A percentile compares a stretch with the other conserved stretches of the same genome.
Conservation (phyloP, 2,329 filamentous ascomycete species). For the Piedraia hortae region DNA sequence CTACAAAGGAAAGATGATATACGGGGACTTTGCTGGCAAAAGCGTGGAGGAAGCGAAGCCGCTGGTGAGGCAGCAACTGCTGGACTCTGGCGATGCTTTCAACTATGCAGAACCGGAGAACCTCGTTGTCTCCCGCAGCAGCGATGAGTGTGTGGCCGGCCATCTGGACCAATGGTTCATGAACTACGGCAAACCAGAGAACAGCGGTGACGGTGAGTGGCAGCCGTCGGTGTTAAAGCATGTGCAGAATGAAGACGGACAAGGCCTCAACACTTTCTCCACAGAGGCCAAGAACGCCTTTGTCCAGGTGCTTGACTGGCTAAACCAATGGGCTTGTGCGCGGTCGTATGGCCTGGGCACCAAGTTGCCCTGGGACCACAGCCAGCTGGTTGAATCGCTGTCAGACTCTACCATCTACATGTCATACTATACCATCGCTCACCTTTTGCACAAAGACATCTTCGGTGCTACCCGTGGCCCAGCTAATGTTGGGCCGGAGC, state of each 20-base stretch:
- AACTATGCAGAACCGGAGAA: slow-evolving; percentile 82
- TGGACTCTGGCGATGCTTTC: slow-evolving; percentile 57
- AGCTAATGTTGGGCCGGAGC: slow-evolving; percentile 44
- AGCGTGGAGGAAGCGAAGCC: slow-evolving; percentile 68
- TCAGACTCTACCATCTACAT: slow-evolving; percentile 85
- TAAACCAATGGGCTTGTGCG: slow-evolving; percentile 87
- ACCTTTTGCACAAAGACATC: slow-evolving; percentile 45
- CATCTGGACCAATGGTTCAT: slow-evolving; percentile 95
- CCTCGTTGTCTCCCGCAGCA: slow-evolving; percentile 64
- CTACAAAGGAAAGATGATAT: slow-evolving; percentile 76
- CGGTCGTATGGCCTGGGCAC: slow-evolving; percentile 79
- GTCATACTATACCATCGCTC: slow-evolving; percentile 35
- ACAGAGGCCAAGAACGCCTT: slow-evolving; percentile 31
- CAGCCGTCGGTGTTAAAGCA: slow-evolving; percentile 45
- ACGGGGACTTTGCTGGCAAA: slow-evolving; percentile 69
- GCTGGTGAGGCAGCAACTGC: slow-evolving; percentile 51
- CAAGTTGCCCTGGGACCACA: slow-evolving; percentile 76
- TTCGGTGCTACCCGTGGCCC: slow-evolving; percentile 49
- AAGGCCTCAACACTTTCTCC: slow-evolving; percentile 54
- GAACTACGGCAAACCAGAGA: slow-evolving; percentile 45
- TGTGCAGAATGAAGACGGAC: slow-evolving; percentile 36
- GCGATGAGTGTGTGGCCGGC: slow-evolving; percentile 77
- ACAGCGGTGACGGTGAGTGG: slow-evolving; percentile 52
- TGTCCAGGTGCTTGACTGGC: slow-evolving; percentile 65
- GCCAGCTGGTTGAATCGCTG: slow-evolving; percentile 76